Conservation (phyloP, 106 monocot genomes). For the Dendrobium huoshanense region DNA sequence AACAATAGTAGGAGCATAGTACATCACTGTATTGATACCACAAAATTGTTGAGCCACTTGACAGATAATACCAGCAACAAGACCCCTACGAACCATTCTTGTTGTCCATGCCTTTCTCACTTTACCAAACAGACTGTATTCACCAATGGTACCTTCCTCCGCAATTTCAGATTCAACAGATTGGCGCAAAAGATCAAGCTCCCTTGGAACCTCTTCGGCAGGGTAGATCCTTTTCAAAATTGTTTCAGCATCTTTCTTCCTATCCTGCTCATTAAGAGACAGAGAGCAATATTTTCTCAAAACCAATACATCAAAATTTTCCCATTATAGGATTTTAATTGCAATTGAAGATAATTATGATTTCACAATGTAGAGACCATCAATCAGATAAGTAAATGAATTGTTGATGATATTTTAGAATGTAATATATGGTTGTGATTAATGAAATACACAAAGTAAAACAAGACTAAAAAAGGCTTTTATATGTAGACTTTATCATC, state of each 20-base stretch:
- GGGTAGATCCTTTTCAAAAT: slow-evolving; percentile 69
- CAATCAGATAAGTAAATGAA: background rate
- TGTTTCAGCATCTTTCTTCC: slow-evolving; percentile 49
- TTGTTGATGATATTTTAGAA: background rate
- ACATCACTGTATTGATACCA: slow-evolving; percentile 93
- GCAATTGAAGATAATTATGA: background rate
- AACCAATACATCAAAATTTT: too few relatives aligned
- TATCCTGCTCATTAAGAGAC: slow-evolving; percentile 21
- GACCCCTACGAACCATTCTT: slow-evolving; percentile 49
- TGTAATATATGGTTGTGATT: background rate
- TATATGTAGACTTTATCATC: background rate
- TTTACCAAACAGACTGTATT: slow-evolving; percentile 18
- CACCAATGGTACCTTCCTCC: slow-evolving; percentile 52
- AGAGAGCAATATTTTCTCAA: background rate
- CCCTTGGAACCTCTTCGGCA: slow-evolving; percentile 42
- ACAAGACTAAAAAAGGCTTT: too few relatives aligned
- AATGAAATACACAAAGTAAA: too few relatives aligned
- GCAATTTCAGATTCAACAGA: slow-evolving; percentile 56
- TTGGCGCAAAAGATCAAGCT: slow-evolving; percentile 44
- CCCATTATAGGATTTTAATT: background rate
- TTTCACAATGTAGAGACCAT: background rate
- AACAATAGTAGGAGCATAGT: slow-evolving; percentile 87
- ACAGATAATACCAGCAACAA: slow-evolving; percentile 55
- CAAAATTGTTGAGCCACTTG: slow-evolving; percentile 83
- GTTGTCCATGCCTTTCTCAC: slow-evolving; percentile 47